These are phyloP conservation scores for Ceratocystis cubensis DNA, from an alignment of 2,329 filamentous ascomycete genomes.

Conservation along the genomic window DNA sequence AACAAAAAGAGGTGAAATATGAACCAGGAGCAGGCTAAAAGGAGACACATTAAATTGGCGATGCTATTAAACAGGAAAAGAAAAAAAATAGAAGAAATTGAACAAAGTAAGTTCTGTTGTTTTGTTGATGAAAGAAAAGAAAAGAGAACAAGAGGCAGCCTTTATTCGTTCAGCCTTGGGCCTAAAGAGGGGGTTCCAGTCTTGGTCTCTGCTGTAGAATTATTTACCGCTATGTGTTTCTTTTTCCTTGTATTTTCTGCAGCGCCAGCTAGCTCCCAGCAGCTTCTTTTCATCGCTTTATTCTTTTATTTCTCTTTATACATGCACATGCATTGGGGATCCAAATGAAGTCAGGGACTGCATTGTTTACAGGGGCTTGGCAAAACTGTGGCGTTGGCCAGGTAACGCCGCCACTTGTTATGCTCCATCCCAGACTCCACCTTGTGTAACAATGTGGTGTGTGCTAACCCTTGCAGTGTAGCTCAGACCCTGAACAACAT, in stretches of 20 bases:
- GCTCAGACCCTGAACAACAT: not conserved
- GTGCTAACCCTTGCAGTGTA: not conserved
- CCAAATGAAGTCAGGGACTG: too few species aligned
- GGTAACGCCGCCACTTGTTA: slow-evolving; percentile 13
- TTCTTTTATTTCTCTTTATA: not conserved
- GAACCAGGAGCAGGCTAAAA: not conserved
- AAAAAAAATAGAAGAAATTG: not conserved
- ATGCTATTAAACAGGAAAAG: slow-evolving; percentile 8
- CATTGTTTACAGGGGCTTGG: slow-evolving; percentile 3
- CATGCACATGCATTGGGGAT: not conserved
- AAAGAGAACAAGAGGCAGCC: not conserved
- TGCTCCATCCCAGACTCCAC: not conserved
- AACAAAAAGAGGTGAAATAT: not conserved
- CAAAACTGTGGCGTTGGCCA: slow-evolving; percentile 11
- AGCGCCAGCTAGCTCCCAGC: not conserved
- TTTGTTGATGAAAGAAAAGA: too few species aligned
- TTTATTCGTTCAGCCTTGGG: not conserved
- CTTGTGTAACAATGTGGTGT: not conserved
- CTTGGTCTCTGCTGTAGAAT: too few species aligned
- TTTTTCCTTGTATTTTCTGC: not conserved
- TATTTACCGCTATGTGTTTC: not conserved
- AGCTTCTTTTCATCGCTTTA: not conserved
- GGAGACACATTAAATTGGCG: not conserved
- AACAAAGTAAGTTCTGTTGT: not conserved
- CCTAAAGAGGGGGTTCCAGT: not conserved